Evolutionary conservation across 177 flowering plant genomes (phyloP), one percentile per base, ranked within the genome.

Genomic region (Vitis hybrid): DNA sequence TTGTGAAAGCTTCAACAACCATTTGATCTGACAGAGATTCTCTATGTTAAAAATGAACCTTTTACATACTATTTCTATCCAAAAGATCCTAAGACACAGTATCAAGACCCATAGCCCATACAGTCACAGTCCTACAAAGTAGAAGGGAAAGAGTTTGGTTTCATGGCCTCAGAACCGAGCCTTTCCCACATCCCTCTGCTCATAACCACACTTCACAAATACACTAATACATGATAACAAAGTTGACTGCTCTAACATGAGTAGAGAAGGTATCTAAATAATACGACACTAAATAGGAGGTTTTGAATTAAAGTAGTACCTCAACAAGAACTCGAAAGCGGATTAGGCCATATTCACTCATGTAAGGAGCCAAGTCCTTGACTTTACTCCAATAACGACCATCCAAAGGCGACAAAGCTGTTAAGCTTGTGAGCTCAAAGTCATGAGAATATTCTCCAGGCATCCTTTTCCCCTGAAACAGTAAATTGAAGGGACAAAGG

Each of bases 351-450:
- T 83, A 96, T 78, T 96, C 99, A 62, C 98, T 91, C 85, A 89
- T 75, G 70, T 73, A 86, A 50, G 88, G 88, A 60, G 90, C 85
- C 85, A 96, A 81, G 24, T 93, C 97, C 84, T 93, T 86, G 30
- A 92, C 97, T 82, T 89, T 96, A 56, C 73, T 70, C 90, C 92
- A 82, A 61, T 96, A 96, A 9, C 99, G 91, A 61, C 98, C 99
- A 77, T 96, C 99, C 87, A 96, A 79, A 8, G 97, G 97, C 3
- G 92, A 90, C 52, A 95, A 72, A 66, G 97, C 94, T 2, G 88
- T 86, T 66, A 95, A 86, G 68, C 81, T 82, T 32, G 88, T 86
- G 14, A 83, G 84, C 82, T 89, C 92, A 56, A 75, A 69, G 49
- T 74, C 91, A 24, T 15, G 2, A 13, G 68, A 64, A 68, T 70